Evolutionary conservation across 2,329 filamentous ascomycete species (phyloP), one percentile per base, ranked within the genome.

Genomic region (Monilinia fructicola): DNA sequence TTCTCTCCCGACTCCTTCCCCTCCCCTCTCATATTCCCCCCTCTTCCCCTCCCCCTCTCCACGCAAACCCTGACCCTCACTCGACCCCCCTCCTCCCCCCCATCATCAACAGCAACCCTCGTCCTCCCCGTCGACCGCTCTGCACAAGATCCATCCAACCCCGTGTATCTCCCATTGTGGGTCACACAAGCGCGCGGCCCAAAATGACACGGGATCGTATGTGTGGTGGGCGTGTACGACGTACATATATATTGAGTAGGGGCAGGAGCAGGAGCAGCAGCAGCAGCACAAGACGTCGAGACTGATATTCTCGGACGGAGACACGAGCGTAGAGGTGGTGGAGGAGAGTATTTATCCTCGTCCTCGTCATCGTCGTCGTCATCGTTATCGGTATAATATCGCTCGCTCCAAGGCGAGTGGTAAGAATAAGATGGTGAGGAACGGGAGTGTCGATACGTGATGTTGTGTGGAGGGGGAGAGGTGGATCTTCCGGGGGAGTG

Each of bases 1-100:
- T 85, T 1, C 79, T 46, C 5, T 44, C 6, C 14, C 42, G 11
- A 6, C 26, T 16, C 18, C 56, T 48, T 2, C 21, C 21, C n/a
- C 56, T n/a, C 0, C 18, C 35, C 23, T 35, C 18, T n/a, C 46
- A 4, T 3, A 7, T 3, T 9, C 46, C 10, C 4, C 4, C 46
- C 46, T 7, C 14, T 35, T n/a, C 50, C 28, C 14, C 21, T 28
- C 12, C 12, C 21, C n/a, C 9, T 40, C 14, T 56, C 21, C 3
- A 61, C 18, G 16, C 2, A 10, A 23, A 42, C 38, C 42, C 38
- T 42, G 12, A 16, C 35, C 14, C 23, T 16, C n/a, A 10, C 28
- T 21, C 7, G n/a, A 6, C 18, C 28, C 23, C 50, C 2, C 11
- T 9, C 31, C n/a, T 31, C 4, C 18, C 14, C 38, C 31, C 23